Evolutionary conservation across 1,284 basidiomycete species (phyloP).

Genomic region (Leccinum subfulvum): DNA sequence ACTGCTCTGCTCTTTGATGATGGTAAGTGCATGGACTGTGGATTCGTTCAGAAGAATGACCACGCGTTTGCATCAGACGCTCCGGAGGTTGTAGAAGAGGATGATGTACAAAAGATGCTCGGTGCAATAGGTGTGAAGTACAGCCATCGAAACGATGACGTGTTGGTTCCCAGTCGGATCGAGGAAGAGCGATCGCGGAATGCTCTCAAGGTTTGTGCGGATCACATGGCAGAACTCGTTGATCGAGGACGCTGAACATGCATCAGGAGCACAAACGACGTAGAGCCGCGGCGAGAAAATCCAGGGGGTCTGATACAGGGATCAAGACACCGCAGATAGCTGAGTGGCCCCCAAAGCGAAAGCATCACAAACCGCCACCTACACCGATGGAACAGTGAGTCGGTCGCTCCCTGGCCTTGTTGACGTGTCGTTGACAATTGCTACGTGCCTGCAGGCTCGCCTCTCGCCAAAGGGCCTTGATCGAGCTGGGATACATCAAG

Average conservation of each 20-base stretch:
- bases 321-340: conserved; percentile 33
- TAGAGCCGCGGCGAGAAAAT: conserved; percentile 29
- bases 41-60: neutral
- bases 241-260: conserved; percentile 9
- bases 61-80: conserved; percentile 29
- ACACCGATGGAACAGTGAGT: conserved; percentile 54
- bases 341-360: conserved; percentile 65
- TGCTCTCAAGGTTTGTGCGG: conserved; percentile 47
- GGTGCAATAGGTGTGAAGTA: conserved; percentile 62
- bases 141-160: conserved; percentile 69
- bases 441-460: conserved; percentile 39
- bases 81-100: conserved; percentile 33
- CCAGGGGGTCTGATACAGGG: conserved; percentile 19
- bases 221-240: neutral
- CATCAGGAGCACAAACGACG: conserved; percentile 31
- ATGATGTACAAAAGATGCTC: conserved; percentile 57
- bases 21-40: conserved; percentile 36
- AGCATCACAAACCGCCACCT: conserved; percentile 50
- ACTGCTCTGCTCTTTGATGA: conserved; percentile 70
- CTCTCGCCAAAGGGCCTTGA: conserved; percentile 54
- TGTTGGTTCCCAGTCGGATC: conserved; percentile 64
- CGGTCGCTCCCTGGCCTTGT: neutral
- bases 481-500: conserved; percentile 58
- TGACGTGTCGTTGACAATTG: conserved; percentile 5
- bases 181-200: conserved; percentile 60